These are phyloP conservation scores for Saccharomyces hybrid DNA, from an alignment of 1,139 yeast species.

Conservation along the genomic window DNA sequence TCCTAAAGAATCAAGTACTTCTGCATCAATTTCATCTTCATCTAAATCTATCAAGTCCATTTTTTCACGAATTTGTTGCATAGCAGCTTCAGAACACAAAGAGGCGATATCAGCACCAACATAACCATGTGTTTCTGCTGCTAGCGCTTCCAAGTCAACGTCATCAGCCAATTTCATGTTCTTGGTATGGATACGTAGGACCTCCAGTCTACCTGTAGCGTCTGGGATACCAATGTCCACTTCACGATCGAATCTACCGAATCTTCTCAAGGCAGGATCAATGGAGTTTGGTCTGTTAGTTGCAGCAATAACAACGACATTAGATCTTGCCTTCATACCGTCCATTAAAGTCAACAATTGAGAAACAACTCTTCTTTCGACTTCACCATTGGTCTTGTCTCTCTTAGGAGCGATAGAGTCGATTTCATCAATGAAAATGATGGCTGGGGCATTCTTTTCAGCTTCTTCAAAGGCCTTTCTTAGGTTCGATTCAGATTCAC, in stretches of 20 bases:
- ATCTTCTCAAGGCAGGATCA: slow-evolving; percentile 97
- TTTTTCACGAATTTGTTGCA: slow-evolving; percentile 97
- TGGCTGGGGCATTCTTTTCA: slow-evolving; percentile 95
- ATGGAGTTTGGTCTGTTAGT: slow-evolving; percentile 98
- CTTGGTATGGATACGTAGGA: slow-evolving; percentile 86
- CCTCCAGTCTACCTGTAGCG: slow-evolving; percentile 96
- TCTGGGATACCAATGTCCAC: slow-evolving; percentile 99
- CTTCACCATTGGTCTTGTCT: slow-evolving; percentile 99
- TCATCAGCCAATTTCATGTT: slow-evolving; percentile 95
- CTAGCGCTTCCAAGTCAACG: slow-evolving; percentile 90
- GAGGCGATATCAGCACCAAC: slow-evolving; percentile 96
- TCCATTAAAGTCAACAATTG: slow-evolving; percentile 96
- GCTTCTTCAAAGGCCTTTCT: slow-evolving; percentile 99
- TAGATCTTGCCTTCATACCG: slow-evolving; percentile 98
- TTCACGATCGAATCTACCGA: slow-evolving; percentile 98
- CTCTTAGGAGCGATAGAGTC: slow-evolving; percentile 99
- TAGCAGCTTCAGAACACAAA: slow-evolving; percentile 97
- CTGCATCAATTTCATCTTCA: slow-evolving; percentile 95
- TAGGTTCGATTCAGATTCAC: slow-evolving; percentile 95
- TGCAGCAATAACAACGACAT: slow-evolving; percentile 89
- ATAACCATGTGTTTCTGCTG: slow-evolving; percentile 91
- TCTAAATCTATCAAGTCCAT: slow-evolving; percentile 97
- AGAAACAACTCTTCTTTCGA: slow-evolving; percentile 95
- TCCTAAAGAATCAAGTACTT: slow-evolving; percentile 90
- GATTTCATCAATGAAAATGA: slow-evolving; percentile 95